Base-by-base conservation (phyloP, 2,329 filamentous ascomycete genomes). In the Exophiala alcalophila region DNA sequence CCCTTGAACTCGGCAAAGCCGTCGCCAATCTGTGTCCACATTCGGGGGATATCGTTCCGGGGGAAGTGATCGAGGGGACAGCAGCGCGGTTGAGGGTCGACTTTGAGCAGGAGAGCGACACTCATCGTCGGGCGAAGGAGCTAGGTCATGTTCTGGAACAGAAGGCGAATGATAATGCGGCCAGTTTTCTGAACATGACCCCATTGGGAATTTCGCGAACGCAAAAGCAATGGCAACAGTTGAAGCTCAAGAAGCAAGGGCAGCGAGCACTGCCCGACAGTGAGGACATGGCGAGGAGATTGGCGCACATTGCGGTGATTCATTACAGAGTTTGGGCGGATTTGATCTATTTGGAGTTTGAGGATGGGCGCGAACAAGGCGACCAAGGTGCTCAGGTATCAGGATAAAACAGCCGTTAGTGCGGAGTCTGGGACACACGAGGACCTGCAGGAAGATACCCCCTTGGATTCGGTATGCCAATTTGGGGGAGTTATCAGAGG, bases 281-380 rank as follows among this genome's bases (percentile, higher is more conserved):
- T 3, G 64, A 68, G 35, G 59, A 61, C 45, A 78, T 95, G 62
- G 80, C 86, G 1, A 83, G 81, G 30, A 80, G 86, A 31, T 73
- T 95, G 36, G 83, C 87, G 4, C 91, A 96, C 59, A 79, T 96
- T 30, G 81, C 86, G 10, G 74, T 92, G 4, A 68, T 97, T 16
- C 89, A 96, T 65, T 96, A 90, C 89, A 78, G 86, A 34, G 84
- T 95, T 3, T 97, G 90, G 88, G 77, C 78, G 1, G 78, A 79
- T 2, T 70, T 94, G 39, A 80, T 84, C 9, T 95, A 95, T 36
- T 32, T 44, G 40, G 39, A 24, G 25, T 12, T 33, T 14, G 25
- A 31, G 21, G 35, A 30, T 7, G 39, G 25, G 16, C 20, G 16
- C 10, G 33, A 26, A 18, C 20, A 24, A 12, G 21, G 14, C 24